Percentiles rank a stretch among this genome's conserved stretches.
These are phyloP conservation scores for Trypanosoma scelopori DNA, from an alignment of 208 protist species.

Conservation along the genomic window DNA sequence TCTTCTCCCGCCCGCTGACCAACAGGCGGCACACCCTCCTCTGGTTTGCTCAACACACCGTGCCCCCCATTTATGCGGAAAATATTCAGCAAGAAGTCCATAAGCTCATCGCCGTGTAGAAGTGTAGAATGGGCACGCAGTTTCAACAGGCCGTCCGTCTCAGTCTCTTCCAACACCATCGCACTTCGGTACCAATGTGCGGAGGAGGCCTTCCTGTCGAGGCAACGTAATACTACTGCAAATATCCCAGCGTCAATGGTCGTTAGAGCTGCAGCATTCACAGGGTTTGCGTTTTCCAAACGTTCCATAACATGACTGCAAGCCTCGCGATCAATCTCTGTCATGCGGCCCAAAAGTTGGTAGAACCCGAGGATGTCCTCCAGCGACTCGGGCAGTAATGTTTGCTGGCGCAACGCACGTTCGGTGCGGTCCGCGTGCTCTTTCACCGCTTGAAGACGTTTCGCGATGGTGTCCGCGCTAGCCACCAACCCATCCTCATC, in stretches of 20 bases:
- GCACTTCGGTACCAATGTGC: conserved; percentile 26
- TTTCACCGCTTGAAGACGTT: conserved; percentile 10
- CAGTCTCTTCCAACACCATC: conserved; percentile 23
- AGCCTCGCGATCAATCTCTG: conserved; percentile 35
- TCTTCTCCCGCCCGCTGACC: neutral
- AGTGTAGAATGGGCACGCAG: conserved; percentile 49
- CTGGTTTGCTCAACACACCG: neutral
- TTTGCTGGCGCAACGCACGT: conserved; percentile 22
- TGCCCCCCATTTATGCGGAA: neutral
- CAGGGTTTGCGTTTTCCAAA: conserved; percentile 49
- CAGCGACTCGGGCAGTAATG: conserved; percentile 35
- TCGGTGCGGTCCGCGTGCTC: conserved; percentile 27
- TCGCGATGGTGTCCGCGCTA: conserved; percentile 5
- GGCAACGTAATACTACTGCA: conserved; percentile 47
- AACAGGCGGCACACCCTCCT: neutral
- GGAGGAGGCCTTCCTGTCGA: neutral
- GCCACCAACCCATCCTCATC: conserved; percentile 30
- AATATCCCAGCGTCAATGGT: conserved; percentile 60
- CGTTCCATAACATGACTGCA: conserved; percentile 63
- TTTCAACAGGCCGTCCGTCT: neutral
- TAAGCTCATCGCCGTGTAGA: conserved; percentile 20
- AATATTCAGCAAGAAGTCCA: conserved; percentile 17
- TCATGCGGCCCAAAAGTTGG: conserved; percentile 47
- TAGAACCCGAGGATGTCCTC: conserved; percentile 47
- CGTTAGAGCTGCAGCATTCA: conserved; percentile 61